Base-by-base conservation (phyloP, 2,329 filamentous ascomycete species). In the Magnaporthiopsis rhizophila region DNA sequence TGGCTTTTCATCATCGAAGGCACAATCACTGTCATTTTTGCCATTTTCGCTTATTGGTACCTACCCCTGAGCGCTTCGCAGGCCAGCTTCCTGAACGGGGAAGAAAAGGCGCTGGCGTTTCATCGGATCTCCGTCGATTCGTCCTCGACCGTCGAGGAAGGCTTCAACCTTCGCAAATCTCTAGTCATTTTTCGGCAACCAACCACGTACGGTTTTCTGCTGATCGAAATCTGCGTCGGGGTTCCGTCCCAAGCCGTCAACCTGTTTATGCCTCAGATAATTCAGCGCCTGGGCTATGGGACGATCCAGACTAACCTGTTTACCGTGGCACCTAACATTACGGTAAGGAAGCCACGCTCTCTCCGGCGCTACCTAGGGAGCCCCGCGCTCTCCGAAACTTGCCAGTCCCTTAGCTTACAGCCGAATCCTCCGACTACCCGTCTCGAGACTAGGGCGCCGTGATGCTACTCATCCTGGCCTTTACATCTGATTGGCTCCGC, bases 1-100 rank as follows among this genome's bases (percentile, higher is more conserved):
- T 88, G 85, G 85, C 76, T 89, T 0, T 90, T 90, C 75, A 86
- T 91, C 64, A 86, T 91, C 56, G 88, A 91, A 72, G 89, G 89
- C 30, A 78, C 80, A 21, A 80, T 88, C 65, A 91, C 88, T 1
- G 76, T 91, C 30, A 77, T 76, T 7, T 79, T 91, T 34, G 87
- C 88, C 18, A 71, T 85, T 4, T 69, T 72, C 1, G 80, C 86
- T 1, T 89, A 81, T 74, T 86, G 82, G 75, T 90, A 89, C 68
- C 80, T 92, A 0, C 89, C 89, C 0, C 80, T 76, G 62, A 87
- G 81, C 61, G 86, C 86, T 0, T 80, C 83, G 38, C 81, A 85
- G 66, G 87, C 88, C 2, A 79, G 74, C 1, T 92, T 92, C 69
- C 77, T 92, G 26, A 85, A 75, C 64, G 78, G 83, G 4, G 84